Conservation (phyloP, 202 grass and related monocot genomes). For the Miscanthus sacchariflorus region DNA sequence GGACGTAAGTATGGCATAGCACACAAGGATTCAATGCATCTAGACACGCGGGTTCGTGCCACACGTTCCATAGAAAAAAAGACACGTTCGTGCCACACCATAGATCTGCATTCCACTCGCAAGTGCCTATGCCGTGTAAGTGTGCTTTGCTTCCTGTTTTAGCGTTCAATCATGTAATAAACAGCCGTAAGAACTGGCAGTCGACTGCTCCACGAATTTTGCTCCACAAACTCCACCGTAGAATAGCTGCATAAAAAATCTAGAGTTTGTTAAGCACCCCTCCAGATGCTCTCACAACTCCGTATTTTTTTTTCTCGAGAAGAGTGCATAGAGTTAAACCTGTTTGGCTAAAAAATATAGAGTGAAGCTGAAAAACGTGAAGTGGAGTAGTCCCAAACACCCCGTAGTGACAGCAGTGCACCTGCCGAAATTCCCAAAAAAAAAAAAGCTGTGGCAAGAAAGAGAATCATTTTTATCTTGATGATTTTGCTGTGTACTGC, state of each 20-base stretch:
- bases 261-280: too few species aligned
- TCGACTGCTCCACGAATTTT: too few species aligned
- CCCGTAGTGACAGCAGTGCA: background rate
- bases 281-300: too few species aligned
- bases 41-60: conserved; percentile 9
- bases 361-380: too few species aligned
- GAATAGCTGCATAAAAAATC: too few species aligned
- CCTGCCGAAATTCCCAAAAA: background rate
- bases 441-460: background rate
- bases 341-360: too few species aligned
- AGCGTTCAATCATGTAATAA: too few species aligned
- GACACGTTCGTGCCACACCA: background rate
- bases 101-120: conserved; percentile 36
- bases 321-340: too few species aligned
- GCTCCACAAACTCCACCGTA: too few species aligned
- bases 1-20: background rate
- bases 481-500: conserved; percentile 15
- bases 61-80: background rate
- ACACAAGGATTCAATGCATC: conserved; percentile 36
- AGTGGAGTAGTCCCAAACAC: too few species aligned
- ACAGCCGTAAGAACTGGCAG: too few species aligned
- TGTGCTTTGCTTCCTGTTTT: background rate
- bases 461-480: conserved; percentile 6
- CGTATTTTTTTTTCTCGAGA: too few species aligned
- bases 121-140: conserved; percentile 52